Evolutionary conservation across 2,329 filamentous ascomycete species (phyloP), one percentile per base, ranked within the genome.

Genomic region (Parafenestella ontariensis): DNA sequence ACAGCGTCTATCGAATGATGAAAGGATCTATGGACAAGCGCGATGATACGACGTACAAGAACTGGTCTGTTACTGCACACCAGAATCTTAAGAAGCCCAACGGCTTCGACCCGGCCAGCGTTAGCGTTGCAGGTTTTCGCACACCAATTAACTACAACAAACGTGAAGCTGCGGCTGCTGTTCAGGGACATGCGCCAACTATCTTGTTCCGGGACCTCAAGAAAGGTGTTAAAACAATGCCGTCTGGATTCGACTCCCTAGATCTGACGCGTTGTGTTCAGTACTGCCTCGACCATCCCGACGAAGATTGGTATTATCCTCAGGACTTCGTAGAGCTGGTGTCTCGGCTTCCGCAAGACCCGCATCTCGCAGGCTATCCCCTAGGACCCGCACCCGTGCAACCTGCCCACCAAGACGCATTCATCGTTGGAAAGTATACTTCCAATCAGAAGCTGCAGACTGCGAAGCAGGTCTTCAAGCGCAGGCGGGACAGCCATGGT

Each of bases 251-350:
- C 11, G 66, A 70, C 46, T 63, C 61, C 1, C 53, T 69, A 6
- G 67, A 70, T 31, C 57, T 70, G 8, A 69, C 67, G 2, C 62
- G 63, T 8, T 61, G 57, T 20, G 49, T 70, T 1, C 13, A 55
- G 15, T 61, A 68, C 46, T 56, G 56, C 21, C 3, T 61, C 1
- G 42, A 59, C 1, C 43, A 68, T 39, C 53, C 54, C 3, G 31
- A 59, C 1, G 56, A 65, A 39, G 42, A 58, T 2, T 70, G 61
- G 64, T 23, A n/a, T 13, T 70, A 63, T 29, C 66, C 66, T 18
- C 41, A 47, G 1, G 10, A 31, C 1, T 49, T 70, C 10, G 34
- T 67, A 1, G 31, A 54, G 11, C 31, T 42, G 7, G 15, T 52
- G 1, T 20, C 41, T 20, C 23, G 20, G 23, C 15, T 17, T 26